phyloP scores from a whole-genome alignment of 1,284 basidiomycete species.

The Inonotus obliquus region DNA sequence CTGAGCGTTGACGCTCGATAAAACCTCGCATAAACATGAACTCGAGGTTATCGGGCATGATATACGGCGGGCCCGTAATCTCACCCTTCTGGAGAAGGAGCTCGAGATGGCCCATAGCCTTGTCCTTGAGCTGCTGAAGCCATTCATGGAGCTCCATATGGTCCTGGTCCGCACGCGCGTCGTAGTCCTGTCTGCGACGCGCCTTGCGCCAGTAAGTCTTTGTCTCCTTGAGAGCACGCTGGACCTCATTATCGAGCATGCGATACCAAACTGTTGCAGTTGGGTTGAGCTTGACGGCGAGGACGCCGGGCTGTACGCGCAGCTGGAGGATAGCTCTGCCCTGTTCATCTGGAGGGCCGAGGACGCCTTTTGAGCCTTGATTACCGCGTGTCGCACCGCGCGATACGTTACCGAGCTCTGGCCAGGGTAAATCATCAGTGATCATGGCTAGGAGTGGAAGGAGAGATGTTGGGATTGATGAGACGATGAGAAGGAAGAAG shows the following conservation, averaged over 20 bases:
- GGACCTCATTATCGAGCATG: slow-evolving; percentile 67
- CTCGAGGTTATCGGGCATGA: slow-evolving; percentile 73
- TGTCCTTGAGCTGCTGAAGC: slow-evolving; percentile 79
- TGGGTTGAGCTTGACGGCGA: slow-evolving; percentile 65
- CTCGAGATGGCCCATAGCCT: slow-evolving; percentile 79
- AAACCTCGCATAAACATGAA: slow-evolving; percentile 73
- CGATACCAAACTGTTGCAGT: slow-evolving; percentile 77
- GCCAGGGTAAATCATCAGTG: slow-evolving; percentile 75
- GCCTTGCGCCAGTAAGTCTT: slow-evolving; percentile 80
- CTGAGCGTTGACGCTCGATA: slow-evolving; percentile 62
- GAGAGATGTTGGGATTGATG: not conserved
- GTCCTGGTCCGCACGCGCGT: slow-evolving; percentile 75
- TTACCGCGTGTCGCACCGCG: slow-evolving; percentile 78
- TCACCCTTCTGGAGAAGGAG: slow-evolving; percentile 80
- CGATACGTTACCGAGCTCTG: slow-evolving; percentile 76
- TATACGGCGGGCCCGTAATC: slow-evolving; percentile 54
- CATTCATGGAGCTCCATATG: slow-evolving; percentile 82
- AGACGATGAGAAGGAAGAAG: not conserved
- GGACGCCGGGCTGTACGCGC: slow-evolving; percentile 73
- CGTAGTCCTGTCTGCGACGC: slow-evolving; percentile 73
- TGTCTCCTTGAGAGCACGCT: slow-evolving; percentile 70
- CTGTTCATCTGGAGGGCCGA: slow-evolving; percentile 61
- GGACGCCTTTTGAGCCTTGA: slow-evolving; percentile 74
- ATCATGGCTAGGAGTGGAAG: not conserved
- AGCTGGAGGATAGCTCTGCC: slow-evolving; percentile 69